Conservation (phyloP, 129 eudicot genomes). For the carrot (Daucus carota) region DNA sequence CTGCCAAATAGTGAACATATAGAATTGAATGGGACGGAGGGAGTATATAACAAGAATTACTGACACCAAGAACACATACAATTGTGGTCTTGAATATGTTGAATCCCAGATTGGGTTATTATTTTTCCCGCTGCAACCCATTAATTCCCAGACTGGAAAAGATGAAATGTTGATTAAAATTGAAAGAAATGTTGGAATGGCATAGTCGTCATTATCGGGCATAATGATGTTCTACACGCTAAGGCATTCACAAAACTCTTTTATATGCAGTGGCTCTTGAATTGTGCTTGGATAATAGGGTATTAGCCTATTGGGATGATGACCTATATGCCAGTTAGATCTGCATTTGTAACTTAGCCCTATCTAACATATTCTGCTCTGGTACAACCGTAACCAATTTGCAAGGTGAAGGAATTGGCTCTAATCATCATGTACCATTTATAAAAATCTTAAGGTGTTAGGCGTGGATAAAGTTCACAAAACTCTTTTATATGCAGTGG, state of each 20-base stretch:
- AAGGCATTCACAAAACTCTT: background rate
- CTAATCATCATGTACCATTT: background rate
- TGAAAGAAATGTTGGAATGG: background rate
- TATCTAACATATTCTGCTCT: background rate
- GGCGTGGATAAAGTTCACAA: too few relatives aligned
- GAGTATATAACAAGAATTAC: background rate
- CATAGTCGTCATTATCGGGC: background rate
- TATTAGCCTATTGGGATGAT: background rate
- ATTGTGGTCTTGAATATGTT: background rate
- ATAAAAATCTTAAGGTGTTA: too few relatives aligned
- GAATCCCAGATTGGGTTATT: background rate
- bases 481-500: background rate
- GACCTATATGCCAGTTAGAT: background rate
- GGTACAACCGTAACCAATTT: background rate
- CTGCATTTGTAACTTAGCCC: background rate
- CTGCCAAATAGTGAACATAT: too few relatives aligned
- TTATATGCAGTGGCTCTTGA: background rate
- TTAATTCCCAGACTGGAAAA: background rate
- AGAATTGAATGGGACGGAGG: too few relatives aligned
- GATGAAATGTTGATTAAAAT: background rate
- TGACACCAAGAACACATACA: background rate
- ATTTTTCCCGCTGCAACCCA: background rate
- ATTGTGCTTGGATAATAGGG: background rate
- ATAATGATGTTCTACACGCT: background rate
- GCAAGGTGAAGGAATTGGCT: background rate